phyloP scores from a whole-genome alignment of 2,329 filamentous ascomycete species.

The Hymenoscyphus fructigenus region DNA sequence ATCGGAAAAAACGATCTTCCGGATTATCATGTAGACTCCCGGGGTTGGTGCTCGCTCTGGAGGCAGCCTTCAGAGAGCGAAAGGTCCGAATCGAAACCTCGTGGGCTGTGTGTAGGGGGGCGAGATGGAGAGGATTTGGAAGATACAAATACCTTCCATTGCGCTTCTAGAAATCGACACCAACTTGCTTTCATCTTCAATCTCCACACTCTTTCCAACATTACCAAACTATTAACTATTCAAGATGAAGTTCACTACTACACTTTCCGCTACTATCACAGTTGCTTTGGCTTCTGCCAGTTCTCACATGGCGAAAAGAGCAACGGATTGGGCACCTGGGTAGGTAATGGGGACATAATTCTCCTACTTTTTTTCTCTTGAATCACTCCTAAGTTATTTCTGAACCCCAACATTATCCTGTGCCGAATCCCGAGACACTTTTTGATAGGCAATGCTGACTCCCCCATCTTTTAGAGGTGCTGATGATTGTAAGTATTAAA shows the following conservation, averaged over 20 bases:
- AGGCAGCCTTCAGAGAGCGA: neutral
- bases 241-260: neutral
- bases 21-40: too few species aligned
- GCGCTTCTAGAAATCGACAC: neutral
- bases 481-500: neutral
- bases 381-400: too few species aligned
- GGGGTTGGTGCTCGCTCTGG: too few species aligned
- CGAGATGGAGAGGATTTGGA: neutral
- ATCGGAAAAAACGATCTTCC: too few species aligned
- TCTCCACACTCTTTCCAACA: neutral
- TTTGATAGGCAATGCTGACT: too few species aligned
- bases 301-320: neutral
- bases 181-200: constrained; percentile 1
- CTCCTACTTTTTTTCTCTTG: too few species aligned
- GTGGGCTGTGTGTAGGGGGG: neutral
- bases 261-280: neutral
- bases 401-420: too few species aligned
- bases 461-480: too few species aligned
- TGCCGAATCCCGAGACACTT: too few species aligned
- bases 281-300: neutral
- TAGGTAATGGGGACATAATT: too few species aligned
- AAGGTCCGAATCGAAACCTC: neutral
- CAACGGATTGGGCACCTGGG: neutral
- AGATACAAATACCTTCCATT: neutral
- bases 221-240: neutral